phyloP scores from a whole-genome alignment of 768 basidiomycete species.

The Phlegmacium glaucopus region DNA sequence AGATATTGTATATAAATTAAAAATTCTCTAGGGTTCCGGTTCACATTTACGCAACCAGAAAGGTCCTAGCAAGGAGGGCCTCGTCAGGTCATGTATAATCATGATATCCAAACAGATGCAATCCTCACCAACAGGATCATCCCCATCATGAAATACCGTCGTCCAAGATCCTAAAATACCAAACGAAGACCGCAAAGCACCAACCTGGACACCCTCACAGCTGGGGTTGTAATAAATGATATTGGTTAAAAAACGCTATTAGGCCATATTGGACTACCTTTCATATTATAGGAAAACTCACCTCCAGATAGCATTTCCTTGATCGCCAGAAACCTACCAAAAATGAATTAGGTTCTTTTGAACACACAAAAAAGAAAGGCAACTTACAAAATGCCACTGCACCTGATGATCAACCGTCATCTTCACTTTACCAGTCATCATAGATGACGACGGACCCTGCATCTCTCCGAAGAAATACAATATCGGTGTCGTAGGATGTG shows the following conservation, averaged over 20 bases:
- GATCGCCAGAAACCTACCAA: conserved; percentile 47
- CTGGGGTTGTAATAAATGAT: too few relatives aligned
- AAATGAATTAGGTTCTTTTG: conserved; percentile 6
- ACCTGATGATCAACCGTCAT: conserved; percentile 57
- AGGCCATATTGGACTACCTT: too few relatives aligned
- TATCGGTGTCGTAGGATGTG: conserved; percentile 47
- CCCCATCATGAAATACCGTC: conserved; percentile 40
- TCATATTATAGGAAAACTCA: conserved; percentile 26
- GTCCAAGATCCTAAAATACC: conserved; percentile 57
- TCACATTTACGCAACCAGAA: conserved; percentile 31
- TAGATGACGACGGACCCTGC: conserved; percentile 37
- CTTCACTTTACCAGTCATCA: conserved; percentile 50
- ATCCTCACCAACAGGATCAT: conserved; percentile 42
- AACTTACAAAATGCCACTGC: conserved; percentile 61
- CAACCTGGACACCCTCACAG: conserved; percentile 60
- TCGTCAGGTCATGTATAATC: too few relatives aligned
- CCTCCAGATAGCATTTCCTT: conserved; percentile 55
- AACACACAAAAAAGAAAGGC: neutral
- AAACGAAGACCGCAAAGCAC: conserved; percentile 53
- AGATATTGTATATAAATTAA: too few relatives aligned
- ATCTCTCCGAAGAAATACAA: conserved; percentile 55
- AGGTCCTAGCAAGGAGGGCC: conserved; percentile 22
- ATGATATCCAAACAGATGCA: too few relatives aligned
- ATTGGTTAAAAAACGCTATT: too few relatives aligned
- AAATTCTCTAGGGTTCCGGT: too few relatives aligned